phyloP scores from a whole-genome alignment of 495 filamentous ascomycete species.

The Xylaria flabelliformis region DNA sequence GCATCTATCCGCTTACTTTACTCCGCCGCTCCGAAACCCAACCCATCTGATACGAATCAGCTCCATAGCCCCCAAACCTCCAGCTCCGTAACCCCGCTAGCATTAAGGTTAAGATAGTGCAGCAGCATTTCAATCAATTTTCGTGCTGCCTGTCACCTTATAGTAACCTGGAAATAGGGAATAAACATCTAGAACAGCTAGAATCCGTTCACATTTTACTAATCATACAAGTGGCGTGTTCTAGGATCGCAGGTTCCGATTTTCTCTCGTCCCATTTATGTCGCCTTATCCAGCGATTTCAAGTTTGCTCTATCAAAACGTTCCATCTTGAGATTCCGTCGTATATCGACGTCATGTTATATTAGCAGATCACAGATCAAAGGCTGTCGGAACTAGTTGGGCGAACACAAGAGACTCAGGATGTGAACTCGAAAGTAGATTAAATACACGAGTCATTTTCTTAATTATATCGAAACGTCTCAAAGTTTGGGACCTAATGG shows the following conservation, averaged over 20 bases:
- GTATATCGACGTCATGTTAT: neutral
- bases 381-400: neutral
- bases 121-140: neutral
- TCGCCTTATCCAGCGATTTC: neutral
- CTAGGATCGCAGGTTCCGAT: neutral
- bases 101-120: neutral
- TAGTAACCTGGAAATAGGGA: too few species aligned
- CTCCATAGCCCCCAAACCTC: neutral
- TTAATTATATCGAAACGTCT: neutral
- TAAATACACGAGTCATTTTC: neutral
- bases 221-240: neutral
- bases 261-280: neutral
- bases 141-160: neutral
- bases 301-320: neutral
- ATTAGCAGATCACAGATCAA: neutral
- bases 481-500: neutral
- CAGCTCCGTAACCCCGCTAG: neutral
- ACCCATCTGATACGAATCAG: neutral
- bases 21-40: constrained; percentile 10
- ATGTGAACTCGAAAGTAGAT: neutral
- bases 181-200: neutral
- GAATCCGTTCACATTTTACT: neutral
- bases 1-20: neutral
- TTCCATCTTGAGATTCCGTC: neutral
- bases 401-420: neutral